These are phyloP conservation scores for Rhynchosporium secalis DNA, from an alignment of 2,329 filamentous ascomycete genomes.

Conservation along the genomic window DNA sequence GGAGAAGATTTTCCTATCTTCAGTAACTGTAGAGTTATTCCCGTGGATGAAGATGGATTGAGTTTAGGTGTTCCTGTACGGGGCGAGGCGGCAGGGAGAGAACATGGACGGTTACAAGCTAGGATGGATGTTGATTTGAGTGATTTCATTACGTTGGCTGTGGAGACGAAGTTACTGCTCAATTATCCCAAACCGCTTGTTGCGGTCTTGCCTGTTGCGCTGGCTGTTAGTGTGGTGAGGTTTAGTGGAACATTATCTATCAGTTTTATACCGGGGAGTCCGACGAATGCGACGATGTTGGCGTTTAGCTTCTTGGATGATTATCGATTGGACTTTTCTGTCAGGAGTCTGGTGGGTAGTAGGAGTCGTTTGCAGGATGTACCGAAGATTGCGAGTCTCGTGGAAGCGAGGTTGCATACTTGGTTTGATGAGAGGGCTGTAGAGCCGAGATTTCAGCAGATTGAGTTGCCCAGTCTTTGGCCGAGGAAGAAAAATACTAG, in stretches of 20 bases:
- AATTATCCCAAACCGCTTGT: slow-evolving; percentile 92
- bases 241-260: slow-evolving; percentile 95
- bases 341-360: slow-evolving; percentile 76
- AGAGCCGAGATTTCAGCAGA: slow-evolving; percentile 84
- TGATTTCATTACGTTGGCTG: slow-evolving; percentile 90
- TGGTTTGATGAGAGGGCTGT: slow-evolving; percentile 90
- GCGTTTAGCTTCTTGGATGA: slow-evolving; percentile 93
- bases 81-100: slow-evolving; percentile 41
- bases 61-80: slow-evolving; percentile 52
- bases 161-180: slow-evolving; percentile 90
- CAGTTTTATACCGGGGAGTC: slow-evolving; percentile 79
- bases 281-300: slow-evolving; percentile 75
- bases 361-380: slow-evolving; percentile 81
- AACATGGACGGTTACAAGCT: slow-evolving; percentile 81
- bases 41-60: slow-evolving; percentile 77
- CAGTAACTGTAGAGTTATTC: slow-evolving; percentile 95
- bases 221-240: slow-evolving; percentile 87
- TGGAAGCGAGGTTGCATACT: slow-evolving; percentile 75
- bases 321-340: slow-evolving; percentile 80
- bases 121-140: slow-evolving; percentile 96
- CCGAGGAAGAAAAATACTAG: slow-evolving; percentile 81
- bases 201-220: slow-evolving; percentile 85
- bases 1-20: slow-evolving; percentile 99
- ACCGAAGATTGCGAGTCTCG: slow-evolving; percentile 82
- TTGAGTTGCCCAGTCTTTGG: slow-evolving; percentile 80